phyloP scores from a whole-genome alignment of 2,329 filamentous ascomycete genomes.

The Blastomyces gilchristii region DNA sequence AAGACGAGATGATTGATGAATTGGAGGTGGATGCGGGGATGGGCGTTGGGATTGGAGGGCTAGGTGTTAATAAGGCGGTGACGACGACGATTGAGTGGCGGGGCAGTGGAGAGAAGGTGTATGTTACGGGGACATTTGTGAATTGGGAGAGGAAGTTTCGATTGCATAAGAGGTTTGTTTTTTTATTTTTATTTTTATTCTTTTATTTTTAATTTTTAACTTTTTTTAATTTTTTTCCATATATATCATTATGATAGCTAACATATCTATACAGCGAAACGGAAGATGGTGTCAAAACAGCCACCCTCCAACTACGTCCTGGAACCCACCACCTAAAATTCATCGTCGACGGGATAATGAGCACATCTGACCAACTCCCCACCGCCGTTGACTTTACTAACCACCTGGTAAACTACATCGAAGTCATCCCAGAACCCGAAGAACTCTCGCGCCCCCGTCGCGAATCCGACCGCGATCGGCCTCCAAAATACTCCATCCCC shows the following conservation, averaged over 20 bases:
- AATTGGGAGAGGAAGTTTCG: conserved; percentile 94
- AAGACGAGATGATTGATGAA: conserved; percentile 48
- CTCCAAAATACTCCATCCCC: conserved; percentile 27
- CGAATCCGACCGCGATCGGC: conserved; percentile 24
- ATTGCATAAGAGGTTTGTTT: conserved; percentile 69
- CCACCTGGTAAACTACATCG: conserved; percentile 96
- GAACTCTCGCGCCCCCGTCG: conserved; percentile 21
- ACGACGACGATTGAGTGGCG: conserved; percentile 81
- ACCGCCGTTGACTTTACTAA: conserved; percentile 97
- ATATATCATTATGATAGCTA: background rate
- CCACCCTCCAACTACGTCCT: conserved; percentile 71
- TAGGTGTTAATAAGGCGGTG: conserved; percentile 66
- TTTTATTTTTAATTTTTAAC: background rate
- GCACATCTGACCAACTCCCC: conserved; percentile 73
- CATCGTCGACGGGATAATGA: conserved; percentile 87
- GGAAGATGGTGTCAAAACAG: conserved; percentile 55
- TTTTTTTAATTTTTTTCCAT: background rate
- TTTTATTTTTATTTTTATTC: background rate
- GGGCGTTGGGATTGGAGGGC: conserved; percentile 36
- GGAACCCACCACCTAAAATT: conserved; percentile 97
- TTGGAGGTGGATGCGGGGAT: background rate
- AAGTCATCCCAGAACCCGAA: conserved; percentile 59
- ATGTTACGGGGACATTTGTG: conserved; percentile 94
- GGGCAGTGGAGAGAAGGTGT: conserved; percentile 74
- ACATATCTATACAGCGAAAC: conserved; percentile 23